Conservation (phyloP, 768 basidiomycete genomes). For the Infundibulicybe gibba region DNA sequence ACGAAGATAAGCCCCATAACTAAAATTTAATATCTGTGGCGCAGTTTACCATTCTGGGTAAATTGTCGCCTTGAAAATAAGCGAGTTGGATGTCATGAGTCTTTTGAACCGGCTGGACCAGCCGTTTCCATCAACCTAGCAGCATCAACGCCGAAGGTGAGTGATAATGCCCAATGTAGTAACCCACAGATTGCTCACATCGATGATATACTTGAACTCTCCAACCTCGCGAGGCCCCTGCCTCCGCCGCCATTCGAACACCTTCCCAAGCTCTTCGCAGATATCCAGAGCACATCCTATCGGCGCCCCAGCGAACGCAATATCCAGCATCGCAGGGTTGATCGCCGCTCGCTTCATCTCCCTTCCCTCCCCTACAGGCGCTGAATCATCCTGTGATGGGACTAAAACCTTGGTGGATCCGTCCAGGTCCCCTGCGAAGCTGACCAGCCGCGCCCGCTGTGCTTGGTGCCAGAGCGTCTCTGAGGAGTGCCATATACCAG, state of each 20-base stretch:
- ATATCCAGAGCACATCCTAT: slow-evolving; percentile 35
- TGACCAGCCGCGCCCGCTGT: slow-evolving; percentile 44
- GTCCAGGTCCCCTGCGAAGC: slow-evolving; percentile 27
- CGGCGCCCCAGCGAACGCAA: slow-evolving; percentile 45
- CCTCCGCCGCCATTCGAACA: slow-evolving; percentile 44
- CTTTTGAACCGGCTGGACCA: slow-evolving; percentile 65
- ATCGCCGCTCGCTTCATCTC: slow-evolving; percentile 26
- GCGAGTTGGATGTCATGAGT: slow-evolving; percentile 52
- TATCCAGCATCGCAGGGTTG: slow-evolving; percentile 50
- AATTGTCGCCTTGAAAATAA: slow-evolving; percentile 62
- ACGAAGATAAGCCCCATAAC: neutral
- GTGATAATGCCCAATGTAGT: neutral
- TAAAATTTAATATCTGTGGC: neutral
- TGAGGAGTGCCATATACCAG: slow-evolving; percentile 45
- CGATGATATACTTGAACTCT: slow-evolving; percentile 55
- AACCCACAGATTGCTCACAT: slow-evolving; percentile 26
- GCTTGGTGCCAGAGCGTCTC: slow-evolving; percentile 37
- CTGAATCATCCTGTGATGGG: slow-evolving; percentile 13
- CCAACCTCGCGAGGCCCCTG: slow-evolving; percentile 38
- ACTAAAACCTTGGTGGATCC: slow-evolving; percentile 30
- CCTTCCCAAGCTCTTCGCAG: slow-evolving; percentile 37
- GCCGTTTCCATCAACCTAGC: slow-evolving; percentile 53
- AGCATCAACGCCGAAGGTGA: neutral
- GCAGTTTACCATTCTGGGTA: slow-evolving; percentile 69
- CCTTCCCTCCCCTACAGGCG: slow-evolving; percentile 29